Percentiles rank a stretch among this genome's conserved stretches.
Evolutionary conservation across 139 green algal genomes (phyloP).

Genomic region (Chlorella sp.): DNA sequence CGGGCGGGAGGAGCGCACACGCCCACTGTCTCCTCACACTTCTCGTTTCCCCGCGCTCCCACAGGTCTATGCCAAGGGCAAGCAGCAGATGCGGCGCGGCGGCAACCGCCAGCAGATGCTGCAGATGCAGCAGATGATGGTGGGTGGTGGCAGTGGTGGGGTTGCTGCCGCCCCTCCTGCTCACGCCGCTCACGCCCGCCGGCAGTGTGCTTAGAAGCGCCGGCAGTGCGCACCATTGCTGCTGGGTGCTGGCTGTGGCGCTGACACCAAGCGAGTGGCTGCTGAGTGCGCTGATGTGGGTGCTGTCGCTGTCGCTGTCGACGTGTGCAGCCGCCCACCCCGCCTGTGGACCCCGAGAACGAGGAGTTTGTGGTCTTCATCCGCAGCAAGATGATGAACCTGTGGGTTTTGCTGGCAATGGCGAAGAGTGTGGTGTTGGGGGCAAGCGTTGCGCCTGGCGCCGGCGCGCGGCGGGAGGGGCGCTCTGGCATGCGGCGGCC

Average conservation of each 20-base stretch:
- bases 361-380: conserved; percentile 81
- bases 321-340: conserved; percentile 39
- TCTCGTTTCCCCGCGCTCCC: neutral
- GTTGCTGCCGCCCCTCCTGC: neutral
- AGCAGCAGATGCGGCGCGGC: conserved; percentile 39
- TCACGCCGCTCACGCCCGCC: no score
- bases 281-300: neutral
- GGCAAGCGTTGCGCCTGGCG: no score
- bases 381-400: conserved; percentile 52
- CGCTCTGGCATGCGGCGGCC: no score
- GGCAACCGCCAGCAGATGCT: conserved; percentile 6
- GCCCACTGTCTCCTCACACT: neutral
- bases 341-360: conserved; percentile 76
- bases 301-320: neutral
- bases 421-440: no score
- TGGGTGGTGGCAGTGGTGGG: neutral
- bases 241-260: neutral
- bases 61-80: conserved; percentile 41
- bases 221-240: neutral
- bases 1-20: neutral
- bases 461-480: no score
- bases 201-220: neutral
- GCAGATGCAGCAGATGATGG: conserved; percentile 21
- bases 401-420: no score
- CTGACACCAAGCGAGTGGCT: neutral